A percentile compares a stretch with the other conserved stretches of the same genome.
Conservation (phyloP, 2,329 filamentous ascomycete genomes). For the Didymella sp. region DNA sequence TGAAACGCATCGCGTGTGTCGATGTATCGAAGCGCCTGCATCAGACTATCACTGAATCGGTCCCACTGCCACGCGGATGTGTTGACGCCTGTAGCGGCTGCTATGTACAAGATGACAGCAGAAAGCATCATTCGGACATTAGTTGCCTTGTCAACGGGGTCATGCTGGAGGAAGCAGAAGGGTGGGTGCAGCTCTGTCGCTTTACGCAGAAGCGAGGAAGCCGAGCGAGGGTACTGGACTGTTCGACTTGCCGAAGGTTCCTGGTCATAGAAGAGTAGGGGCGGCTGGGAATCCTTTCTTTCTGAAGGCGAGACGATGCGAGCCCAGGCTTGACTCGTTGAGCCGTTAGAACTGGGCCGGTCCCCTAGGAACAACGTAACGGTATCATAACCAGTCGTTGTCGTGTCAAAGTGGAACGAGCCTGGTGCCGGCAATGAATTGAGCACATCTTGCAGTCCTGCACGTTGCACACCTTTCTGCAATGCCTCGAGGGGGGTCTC, state of each 20-base stretch:
- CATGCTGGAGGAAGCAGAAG: conserved; percentile 23
- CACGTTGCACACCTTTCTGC: not conserved
- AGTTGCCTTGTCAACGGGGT: not conserved
- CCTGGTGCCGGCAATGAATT: conserved; percentile 7
- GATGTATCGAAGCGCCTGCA: conserved; percentile 16
- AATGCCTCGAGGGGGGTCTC: not conserved
- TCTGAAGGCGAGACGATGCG: not conserved
- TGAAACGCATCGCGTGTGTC: conserved; percentile 3
- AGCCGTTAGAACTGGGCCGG: not conserved
- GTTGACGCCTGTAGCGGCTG: conserved; percentile 2
- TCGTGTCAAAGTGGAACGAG: not conserved
- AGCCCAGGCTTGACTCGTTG: conserved; percentile 5
- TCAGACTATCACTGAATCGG: conserved; percentile 10
- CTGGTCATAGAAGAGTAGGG: conserved; percentile 7
- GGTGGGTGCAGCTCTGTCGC: conserved; percentile 14
- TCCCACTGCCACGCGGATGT: conserved; percentile 16
- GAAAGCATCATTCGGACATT: conserved; percentile 20
- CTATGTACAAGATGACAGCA: conserved; percentile 20
- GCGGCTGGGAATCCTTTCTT: not conserved
- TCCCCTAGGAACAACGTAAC: not conserved
- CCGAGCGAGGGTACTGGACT: conserved; percentile 7
- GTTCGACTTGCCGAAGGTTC: not conserved
- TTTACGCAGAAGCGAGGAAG: conserved; percentile 21
- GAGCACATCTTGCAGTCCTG: conserved; percentile 1
- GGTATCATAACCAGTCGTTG: not conserved